Base-by-base conservation (phyloP, 352 stramenopile genomes). In the Phytopythium cucurbitacearum region DNA sequence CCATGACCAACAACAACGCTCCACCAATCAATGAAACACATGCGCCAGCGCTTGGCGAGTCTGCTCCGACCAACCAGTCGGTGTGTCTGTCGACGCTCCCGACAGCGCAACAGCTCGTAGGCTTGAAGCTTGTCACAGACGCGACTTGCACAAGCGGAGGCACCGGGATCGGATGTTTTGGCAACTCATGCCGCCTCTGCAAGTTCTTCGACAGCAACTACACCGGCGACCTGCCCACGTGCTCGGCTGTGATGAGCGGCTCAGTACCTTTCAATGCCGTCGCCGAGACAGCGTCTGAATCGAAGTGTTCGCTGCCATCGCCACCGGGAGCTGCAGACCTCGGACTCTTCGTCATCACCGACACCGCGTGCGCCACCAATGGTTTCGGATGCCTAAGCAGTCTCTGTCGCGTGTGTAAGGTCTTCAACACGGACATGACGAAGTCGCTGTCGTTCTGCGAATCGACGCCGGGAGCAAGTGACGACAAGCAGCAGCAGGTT, bases 341-440 rank as follows among this genome's bases (percentile, higher is more conserved):
- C 16, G 58, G 59, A 12, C 46, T 56, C 40, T 65, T 57, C 36
- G 58, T 56, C 7, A 32, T 49, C 11, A 51, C 36, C 8, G 35
- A 55, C n/a, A n/a, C 51, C 12, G 41, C 40, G 4, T 7, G 16
- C 28, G 13, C 16, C 37, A 32, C 48, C 4, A 39, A 7, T 10
- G 56, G 48, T 10, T 47, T 73, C 8, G 69, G 69, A 1, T 79
- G 69, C 53, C 65, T 73, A 35, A n/a, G 37, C 6, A 44, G 37
- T 10, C 13, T 28, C 2, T 79, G 69, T 38, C 65, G 69, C 32
- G 65, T 61, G 38, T 79, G 69, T 44, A 65, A 69, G 40, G 66
- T 51, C 9, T 54, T 38, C 11, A 48, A 65, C 9, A 67, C 64
- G 10, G 47, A 33, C 7, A 47, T 56, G 4, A 66, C 60, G 32